A percentile compares a stretch with the other conserved stretches of the same genome.
These are phyloP conservation scores for Calonectria ilicicola DNA, from an alignment of 2,329 filamentous ascomycete species.

Conservation along the genomic window DNA sequence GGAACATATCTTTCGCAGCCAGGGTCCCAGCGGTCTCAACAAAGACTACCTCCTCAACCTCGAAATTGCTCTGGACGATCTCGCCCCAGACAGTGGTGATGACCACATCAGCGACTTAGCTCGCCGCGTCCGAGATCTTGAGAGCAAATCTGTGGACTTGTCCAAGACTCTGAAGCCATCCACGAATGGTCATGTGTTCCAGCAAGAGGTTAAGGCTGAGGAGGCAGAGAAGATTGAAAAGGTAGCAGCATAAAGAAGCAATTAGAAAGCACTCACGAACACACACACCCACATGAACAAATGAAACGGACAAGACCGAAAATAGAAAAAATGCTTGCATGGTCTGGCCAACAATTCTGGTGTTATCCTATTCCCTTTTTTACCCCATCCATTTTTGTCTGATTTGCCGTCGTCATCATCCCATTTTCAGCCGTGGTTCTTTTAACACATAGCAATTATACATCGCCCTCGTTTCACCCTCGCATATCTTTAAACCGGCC, in stretches of 20 bases:
- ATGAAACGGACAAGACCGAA: constrained; percentile 15
- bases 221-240: constrained; percentile 48
- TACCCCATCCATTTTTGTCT: not conserved
- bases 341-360: not conserved
- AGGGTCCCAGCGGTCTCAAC: constrained; percentile 89
- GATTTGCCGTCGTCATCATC: constrained; percentile 4
- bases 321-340: constrained; percentile 17
- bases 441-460: constrained; percentile 5
- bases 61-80: constrained; percentile 77
- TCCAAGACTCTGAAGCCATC: constrained; percentile 23
- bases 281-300: constrained; percentile 13
- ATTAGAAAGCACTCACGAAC: not conserved
- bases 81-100: constrained; percentile 84
- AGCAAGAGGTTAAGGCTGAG: constrained; percentile 39
- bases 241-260: constrained; percentile 10
- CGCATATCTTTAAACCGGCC: not conserved
- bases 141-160: constrained; percentile 33
- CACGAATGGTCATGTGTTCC: constrained; percentile 33
- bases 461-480: not conserved
- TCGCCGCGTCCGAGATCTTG: constrained; percentile 73
- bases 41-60: constrained; percentile 88
- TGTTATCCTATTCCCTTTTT: not conserved
- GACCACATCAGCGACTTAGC: constrained; percentile 88
- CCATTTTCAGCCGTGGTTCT: constrained; percentile 6
- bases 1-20: constrained; percentile 80